Percentiles rank a stretch among this genome's conserved stretches.
phyloP scores from a whole-genome alignment of 1,139 yeast species.

The Dujonia santamariae region DNA sequence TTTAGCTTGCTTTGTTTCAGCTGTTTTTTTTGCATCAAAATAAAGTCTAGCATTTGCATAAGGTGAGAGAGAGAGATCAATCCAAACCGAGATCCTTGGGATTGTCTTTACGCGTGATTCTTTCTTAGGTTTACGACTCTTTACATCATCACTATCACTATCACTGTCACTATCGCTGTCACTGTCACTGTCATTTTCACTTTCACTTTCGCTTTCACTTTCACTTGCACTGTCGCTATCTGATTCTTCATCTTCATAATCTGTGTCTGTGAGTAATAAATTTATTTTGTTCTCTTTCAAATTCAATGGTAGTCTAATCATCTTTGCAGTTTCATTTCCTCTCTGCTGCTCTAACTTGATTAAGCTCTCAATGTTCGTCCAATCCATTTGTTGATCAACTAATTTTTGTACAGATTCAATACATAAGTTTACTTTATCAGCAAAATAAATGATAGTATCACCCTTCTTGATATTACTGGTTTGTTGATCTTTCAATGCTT shows the following conservation, averaged over 20 bases:
- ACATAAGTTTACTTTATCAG: slow-evolving; percentile 72
- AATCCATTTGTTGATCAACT: slow-evolving; percentile 86
- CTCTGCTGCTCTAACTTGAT: slow-evolving; percentile 67
- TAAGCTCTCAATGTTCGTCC: slow-evolving; percentile 83
- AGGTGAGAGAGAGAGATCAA: slow-evolving; percentile 71
- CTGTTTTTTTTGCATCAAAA: slow-evolving; percentile 74
- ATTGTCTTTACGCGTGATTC: slow-evolving; percentile 15
- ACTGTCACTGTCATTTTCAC: slow-evolving; percentile 24
- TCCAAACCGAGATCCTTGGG: slow-evolving; percentile 49
- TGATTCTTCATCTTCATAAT: slow-evolving; percentile 23
- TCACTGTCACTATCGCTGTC: slow-evolving; percentile 27
- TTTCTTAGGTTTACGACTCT: slow-evolving; percentile 8
- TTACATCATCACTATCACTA: slow-evolving; percentile 23
- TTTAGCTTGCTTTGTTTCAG: slow-evolving; percentile 74
- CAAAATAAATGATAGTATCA: slow-evolving; percentile 65
- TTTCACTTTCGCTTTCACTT: slow-evolving; percentile 18
- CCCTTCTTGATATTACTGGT: slow-evolving; percentile 66
- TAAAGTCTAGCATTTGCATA: slow-evolving; percentile 90
- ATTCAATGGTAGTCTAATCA: slow-evolving; percentile 67
- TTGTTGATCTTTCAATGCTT: slow-evolving; percentile 64
- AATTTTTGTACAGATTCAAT: slow-evolving; percentile 62
- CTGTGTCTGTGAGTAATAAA: slow-evolving; percentile 52
- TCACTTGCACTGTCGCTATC: slow-evolving; percentile 9
- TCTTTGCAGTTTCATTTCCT: slow-evolving; percentile 61
- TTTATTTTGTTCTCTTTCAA: slow-evolving; percentile 67